These are phyloP conservation scores for Houttuynia cordata DNA, from an alignment of 164 flowering plant species.

Conservation along the genomic window DNA sequence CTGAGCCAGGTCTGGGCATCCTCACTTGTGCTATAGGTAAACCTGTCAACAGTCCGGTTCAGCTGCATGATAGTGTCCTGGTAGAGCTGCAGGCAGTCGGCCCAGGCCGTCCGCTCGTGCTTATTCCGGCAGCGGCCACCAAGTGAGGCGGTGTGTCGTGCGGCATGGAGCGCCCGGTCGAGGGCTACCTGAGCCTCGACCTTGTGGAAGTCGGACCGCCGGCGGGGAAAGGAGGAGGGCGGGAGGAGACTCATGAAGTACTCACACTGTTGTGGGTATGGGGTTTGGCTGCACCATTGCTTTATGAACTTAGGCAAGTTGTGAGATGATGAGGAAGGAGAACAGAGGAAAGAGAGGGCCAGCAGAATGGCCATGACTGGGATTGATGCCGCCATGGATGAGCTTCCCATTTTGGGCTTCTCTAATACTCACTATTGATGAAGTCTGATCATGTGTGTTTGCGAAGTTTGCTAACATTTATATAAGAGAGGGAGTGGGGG, in stretches of 20 bases:
- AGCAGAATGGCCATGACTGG: not conserved
- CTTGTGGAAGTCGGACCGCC: conserved; percentile 34
- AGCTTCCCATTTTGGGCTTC: not conserved
- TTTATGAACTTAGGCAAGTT: conserved; percentile 11
- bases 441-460: not conserved
- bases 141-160: conserved; percentile 14
- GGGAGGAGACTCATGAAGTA: conserved; percentile 28
- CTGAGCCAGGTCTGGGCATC: conserved; percentile 79
- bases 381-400: not conserved
- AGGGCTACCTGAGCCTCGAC: conserved; percentile 32
- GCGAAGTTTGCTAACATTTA: not conserved
- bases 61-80: conserved; percentile 32
- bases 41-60: conserved; percentile 35
- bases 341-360: conserved; percentile 4
- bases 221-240: conserved; percentile 10
- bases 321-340: conserved; percentile 1
- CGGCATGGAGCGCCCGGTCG: conserved; percentile 29
- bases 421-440: no score
- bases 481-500: not conserved
- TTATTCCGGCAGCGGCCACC: conserved; percentile 34
- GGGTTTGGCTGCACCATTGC: conserved; percentile 55
- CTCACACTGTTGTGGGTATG: conserved; percentile 54
- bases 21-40: conserved; percentile 10
- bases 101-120: conserved; percentile 57
- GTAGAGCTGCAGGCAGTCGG: conserved; percentile 53